A percentile compares a stretch with the other conserved stretches of the same genome.
Conservation (phyloP, 352 stramenopile species). For the Globisporangium perplexum region DNA sequence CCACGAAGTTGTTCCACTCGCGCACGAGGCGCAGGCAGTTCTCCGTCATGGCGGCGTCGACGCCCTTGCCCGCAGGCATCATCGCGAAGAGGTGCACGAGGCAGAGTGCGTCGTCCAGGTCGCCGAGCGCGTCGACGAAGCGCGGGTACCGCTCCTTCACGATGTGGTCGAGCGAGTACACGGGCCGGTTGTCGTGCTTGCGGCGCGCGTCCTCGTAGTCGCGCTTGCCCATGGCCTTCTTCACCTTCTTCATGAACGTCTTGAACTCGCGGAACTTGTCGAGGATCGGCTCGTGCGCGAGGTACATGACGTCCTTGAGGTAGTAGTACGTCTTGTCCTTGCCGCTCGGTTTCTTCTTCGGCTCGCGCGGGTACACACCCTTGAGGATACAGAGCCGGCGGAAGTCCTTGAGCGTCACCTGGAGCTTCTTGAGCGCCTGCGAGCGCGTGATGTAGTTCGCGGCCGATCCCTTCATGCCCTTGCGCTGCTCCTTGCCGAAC, state of each 20-base stretch:
- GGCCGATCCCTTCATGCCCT: conserved; percentile 69
- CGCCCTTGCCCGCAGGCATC: conserved; percentile 88
- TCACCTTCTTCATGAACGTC: conserved; percentile 98
- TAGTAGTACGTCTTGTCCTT: conserved; percentile 99
- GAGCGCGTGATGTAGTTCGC: conserved; percentile 96
- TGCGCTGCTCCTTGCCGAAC: conserved; percentile 83
- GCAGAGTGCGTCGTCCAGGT: conserved; percentile 98
- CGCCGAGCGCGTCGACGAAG: conserved; percentile 96
- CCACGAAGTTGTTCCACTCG: conserved; percentile 97
- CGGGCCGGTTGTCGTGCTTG: conserved; percentile 85
- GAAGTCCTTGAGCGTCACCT: conserved; percentile 98
- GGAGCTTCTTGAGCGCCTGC: conserved; percentile 92
- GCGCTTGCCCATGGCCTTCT: conserved; percentile 82
- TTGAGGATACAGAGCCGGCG: conserved; percentile 99
- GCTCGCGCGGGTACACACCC: conserved; percentile 98
- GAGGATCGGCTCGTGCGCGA: conserved; percentile 97
- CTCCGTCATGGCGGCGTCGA: conserved; percentile 84
- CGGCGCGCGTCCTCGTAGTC: conserved; percentile 75
- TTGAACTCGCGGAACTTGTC: conserved; percentile 98
- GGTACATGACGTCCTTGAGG: conserved; percentile 97
- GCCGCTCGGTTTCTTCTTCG: conserved; percentile 91
- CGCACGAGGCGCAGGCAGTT: conserved; percentile 91
- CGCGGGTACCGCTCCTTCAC: conserved; percentile 98
- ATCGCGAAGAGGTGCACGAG: conserved; percentile 96
- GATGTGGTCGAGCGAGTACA: conserved; percentile 97